Evolutionary conservation across 345 rosid species (phyloP).

Genomic region (Bruguiera parviflora): DNA sequence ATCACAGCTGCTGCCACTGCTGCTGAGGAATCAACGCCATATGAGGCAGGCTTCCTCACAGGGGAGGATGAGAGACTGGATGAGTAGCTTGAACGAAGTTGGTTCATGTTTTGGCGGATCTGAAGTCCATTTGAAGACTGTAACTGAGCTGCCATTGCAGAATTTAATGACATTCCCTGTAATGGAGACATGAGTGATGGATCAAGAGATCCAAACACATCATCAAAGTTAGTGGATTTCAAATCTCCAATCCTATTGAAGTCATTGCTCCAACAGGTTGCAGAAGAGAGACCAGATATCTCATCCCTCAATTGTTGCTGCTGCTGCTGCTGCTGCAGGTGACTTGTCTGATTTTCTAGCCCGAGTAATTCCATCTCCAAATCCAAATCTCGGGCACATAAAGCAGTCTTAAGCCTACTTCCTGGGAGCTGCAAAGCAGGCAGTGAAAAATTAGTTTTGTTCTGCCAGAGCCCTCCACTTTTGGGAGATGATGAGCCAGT

Average conservation of each 20-base stretch:
- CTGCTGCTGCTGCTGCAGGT: constrained; percentile 29
- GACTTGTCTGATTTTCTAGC: constrained; percentile 37
- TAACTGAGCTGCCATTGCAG: constrained; percentile 43
- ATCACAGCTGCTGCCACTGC: constrained; percentile 86
- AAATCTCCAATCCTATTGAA: constrained; percentile 47
- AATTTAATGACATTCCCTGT: constrained; percentile 44
- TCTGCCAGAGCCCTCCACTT: constrained; percentile 69
- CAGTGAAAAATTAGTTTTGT: constrained; percentile 61
- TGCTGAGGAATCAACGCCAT: constrained; percentile 73
- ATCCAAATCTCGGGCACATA: constrained; percentile 72
- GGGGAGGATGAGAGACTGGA: constrained; percentile 53
- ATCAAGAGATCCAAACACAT: constrained; percentile 57
- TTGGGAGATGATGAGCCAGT: constrained; percentile 66
- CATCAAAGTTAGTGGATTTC: constrained; percentile 56
- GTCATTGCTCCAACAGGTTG: constrained; percentile 47
- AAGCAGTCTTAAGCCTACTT: constrained; percentile 75
- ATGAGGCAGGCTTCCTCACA: constrained; percentile 45
- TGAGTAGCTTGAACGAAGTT: constrained; percentile 61
- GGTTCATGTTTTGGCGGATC: constrained; percentile 64
- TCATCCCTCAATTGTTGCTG: constrained; percentile 50
- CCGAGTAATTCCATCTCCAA: constrained; percentile 68
- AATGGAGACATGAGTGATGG: constrained; percentile 56
- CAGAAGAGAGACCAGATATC: constrained; percentile 61
- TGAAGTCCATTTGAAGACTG: constrained; percentile 68
- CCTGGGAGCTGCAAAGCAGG: constrained; percentile 77